A percentile compares a stretch with the other conserved stretches of the same genome.
These are phyloP conservation scores for Zygosaccharomyces sapae DNA, from an alignment of 1,139 yeast genomes.

Conservation along the genomic window DNA sequence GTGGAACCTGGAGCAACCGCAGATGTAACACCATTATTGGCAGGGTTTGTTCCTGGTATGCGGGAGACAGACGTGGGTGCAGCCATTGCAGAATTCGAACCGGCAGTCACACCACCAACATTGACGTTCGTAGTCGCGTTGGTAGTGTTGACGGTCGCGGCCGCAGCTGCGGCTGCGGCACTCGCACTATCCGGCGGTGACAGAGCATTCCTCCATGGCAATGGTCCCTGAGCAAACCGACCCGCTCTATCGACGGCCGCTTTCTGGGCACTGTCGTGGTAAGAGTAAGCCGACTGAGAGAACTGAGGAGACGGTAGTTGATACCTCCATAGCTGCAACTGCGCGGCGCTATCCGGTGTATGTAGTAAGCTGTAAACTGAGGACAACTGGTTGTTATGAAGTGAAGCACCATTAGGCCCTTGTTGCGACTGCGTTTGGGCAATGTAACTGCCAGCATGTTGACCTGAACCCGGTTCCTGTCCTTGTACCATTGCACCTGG, in stretches of 20 bases:
- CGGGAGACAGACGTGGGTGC: no score
- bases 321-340: constrained; percentile 8
- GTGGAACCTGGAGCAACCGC: background rate
- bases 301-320: constrained; percentile 14
- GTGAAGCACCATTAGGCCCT: background rate
- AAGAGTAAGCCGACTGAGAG: constrained; percentile 8
- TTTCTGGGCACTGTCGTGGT: constrained; percentile 15
- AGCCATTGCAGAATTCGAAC: background rate
- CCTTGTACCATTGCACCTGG: background rate
- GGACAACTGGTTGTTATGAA: constrained; percentile 2
- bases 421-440: background rate
- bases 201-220: constrained; percentile 6
- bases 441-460: background rate
- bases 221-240: constrained; percentile 6
- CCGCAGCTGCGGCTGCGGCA: constrained; percentile 2
- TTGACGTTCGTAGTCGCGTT: background rate
- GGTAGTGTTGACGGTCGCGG: background rate
- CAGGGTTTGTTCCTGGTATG: no score
- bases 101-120: background rate
- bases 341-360: constrained; percentile 7
- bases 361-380: constrained; percentile 5
- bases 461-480: background rate
- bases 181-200: constrained; percentile 5
- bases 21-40: no score
- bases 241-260: constrained; percentile 14